Evolutionary conservation across 2,329 filamentous ascomycete species (phyloP).

Genomic region (Penicillium sp.): DNA sequence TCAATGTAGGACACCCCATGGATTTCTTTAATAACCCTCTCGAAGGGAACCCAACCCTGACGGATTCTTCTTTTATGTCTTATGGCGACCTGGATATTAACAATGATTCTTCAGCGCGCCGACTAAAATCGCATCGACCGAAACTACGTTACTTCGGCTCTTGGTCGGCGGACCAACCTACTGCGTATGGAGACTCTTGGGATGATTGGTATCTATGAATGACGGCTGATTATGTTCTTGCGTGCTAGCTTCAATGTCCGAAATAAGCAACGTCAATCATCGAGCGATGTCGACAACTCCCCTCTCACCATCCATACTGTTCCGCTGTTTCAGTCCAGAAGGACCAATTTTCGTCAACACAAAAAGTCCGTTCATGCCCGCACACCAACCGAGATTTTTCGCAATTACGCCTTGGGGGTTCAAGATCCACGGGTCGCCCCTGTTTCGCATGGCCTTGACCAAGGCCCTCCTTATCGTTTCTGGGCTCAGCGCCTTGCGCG

Average conservation of each 20-base stretch:
- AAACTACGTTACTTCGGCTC: conserved; percentile 19
- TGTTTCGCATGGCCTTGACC: conserved; percentile 35
- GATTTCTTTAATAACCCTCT: conserved; percentile 43
- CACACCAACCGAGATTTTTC: conserved; percentile 48
- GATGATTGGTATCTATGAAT: not conserved
- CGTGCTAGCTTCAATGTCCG: conserved; percentile 6
- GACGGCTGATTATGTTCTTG: not conserved
- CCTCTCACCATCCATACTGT: not conserved
- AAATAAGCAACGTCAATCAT: not conserved
- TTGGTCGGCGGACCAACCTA: conserved; percentile 32
- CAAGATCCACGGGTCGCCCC: conserved; percentile 40
- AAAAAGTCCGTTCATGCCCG: conserved; percentile 27
- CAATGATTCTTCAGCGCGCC: not conserved
- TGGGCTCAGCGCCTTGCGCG: conserved; percentile 68
- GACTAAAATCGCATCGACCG: conserved; percentile 1
- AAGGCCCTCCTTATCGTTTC: conserved; percentile 66
- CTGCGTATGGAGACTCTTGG: conserved; percentile 6
- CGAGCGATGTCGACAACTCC: not conserved
- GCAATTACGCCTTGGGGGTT: conserved; percentile 48
- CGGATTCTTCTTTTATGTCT: conserved; percentile 44
- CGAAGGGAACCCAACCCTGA: conserved; percentile 43
- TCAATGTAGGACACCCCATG: conserved; percentile 35
- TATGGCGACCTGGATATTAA: conserved; percentile 50
- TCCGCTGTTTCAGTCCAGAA: conserved; percentile 2
- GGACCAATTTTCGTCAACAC: not conserved